Evolutionary conservation across 2,329 filamentous ascomycete species (phyloP).

Genomic region (Stagonosporopsis tanaceti): DNA sequence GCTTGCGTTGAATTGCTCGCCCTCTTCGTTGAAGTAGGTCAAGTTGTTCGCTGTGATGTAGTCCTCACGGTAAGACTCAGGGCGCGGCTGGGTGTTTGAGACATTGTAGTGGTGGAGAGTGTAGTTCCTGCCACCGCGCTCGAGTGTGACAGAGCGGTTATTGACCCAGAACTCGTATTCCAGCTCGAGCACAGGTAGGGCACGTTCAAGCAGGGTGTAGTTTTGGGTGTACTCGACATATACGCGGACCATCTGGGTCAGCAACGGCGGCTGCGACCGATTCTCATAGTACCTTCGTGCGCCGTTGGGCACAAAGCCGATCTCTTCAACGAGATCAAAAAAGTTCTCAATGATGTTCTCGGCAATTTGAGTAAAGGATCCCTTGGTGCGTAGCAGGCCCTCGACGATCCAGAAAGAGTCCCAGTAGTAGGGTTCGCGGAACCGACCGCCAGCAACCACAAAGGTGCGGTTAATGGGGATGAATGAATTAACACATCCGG

Average conservation of each 20-base stretch:
- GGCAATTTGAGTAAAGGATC: conserved; percentile 69
- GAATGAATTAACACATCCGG: conserved; percentile 69
- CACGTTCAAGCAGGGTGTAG: conserved; percentile 65
- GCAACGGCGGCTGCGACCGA: conserved; percentile 70
- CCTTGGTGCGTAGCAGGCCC: conserved; percentile 70
- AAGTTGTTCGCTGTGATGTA: conserved; percentile 70
- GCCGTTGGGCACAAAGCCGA: conserved; percentile 73
- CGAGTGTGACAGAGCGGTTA: conserved; percentile 67
- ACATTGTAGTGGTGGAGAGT: conserved; percentile 69
- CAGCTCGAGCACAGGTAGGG: conserved; percentile 68
- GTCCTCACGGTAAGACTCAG: conserved; percentile 73
- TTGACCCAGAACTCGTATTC: conserved; percentile 70
- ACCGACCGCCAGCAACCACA: conserved; percentile 75
- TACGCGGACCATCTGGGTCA: conserved; percentile 70
- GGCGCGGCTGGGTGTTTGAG: conserved; percentile 70
- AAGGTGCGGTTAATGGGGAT: conserved; percentile 73
- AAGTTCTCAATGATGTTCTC: conserved; percentile 76
- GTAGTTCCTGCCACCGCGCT: conserved; percentile 58
- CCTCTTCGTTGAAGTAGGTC: conserved; percentile 67
- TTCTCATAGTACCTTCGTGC: conserved; percentile 74
- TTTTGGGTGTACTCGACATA: conserved; percentile 73
- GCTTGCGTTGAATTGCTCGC: conserved; percentile 65
- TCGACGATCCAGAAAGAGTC: conserved; percentile 74
- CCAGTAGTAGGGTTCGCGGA: conserved; percentile 76
- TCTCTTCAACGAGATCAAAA: conserved; percentile 69